phyloP scores from a whole-genome alignment of 371 early-diverging fungal genomes.

The Parasitella parasitica region DNA sequence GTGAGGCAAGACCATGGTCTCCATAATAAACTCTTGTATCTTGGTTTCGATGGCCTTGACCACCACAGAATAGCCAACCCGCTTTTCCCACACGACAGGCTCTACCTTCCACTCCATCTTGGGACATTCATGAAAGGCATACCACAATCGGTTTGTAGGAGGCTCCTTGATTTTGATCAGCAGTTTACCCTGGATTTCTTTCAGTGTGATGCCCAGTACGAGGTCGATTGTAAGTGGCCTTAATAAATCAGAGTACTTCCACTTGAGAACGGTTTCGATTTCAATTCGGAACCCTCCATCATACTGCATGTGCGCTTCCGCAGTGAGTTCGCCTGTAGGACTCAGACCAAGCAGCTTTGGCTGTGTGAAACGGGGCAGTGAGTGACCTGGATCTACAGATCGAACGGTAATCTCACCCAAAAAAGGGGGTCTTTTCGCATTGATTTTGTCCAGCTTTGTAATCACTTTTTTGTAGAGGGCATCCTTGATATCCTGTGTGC shows the following conservation, averaged over 20 bases:
- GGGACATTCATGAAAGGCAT: conserved; percentile 84
- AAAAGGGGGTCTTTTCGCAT: conserved; percentile 72
- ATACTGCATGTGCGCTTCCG: conserved; percentile 79
- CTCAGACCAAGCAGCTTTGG: conserved; percentile 70
- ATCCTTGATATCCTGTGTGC: conserved; percentile 60
- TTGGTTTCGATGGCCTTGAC: conserved; percentile 83
- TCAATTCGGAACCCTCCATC: conserved; percentile 73
- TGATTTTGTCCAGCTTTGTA: conserved; percentile 64
- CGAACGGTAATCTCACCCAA: conserved; percentile 81
- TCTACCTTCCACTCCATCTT: conserved; percentile 78
- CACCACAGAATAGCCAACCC: conserved; percentile 76
- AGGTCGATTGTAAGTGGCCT: conserved; percentile 75
- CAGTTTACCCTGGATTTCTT: conserved; percentile 72
- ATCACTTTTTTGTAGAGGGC: conserved; percentile 67
- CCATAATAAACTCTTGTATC: conserved; percentile 79
- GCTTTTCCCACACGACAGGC: conserved; percentile 85
- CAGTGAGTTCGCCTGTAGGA: conserved; percentile 70
- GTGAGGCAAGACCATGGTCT: conserved; percentile 84
- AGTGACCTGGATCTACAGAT: conserved; percentile 77
- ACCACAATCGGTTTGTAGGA: conserved; percentile 88
- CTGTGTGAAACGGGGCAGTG: conserved; percentile 77
- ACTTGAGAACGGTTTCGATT: conserved; percentile 65
- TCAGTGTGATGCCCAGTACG: conserved; percentile 74
- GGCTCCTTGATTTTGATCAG: conserved; percentile 80
- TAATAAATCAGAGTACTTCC: conserved; percentile 52